Evolutionary conservation across 768 basidiomycete genomes (phyloP).

Genomic region (Collybia mongolica): DNA sequence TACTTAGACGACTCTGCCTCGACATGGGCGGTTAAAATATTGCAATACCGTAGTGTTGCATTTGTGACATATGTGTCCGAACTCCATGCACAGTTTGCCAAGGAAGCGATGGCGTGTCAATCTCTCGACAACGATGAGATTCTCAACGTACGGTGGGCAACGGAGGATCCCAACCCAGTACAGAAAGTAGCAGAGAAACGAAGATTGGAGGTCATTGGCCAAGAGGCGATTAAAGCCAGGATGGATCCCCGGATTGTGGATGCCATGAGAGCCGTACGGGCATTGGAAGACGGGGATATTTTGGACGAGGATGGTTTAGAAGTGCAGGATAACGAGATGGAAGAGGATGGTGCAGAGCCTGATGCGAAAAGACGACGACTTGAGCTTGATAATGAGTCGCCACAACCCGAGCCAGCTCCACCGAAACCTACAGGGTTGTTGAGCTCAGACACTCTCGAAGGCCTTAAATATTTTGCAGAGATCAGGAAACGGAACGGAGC

Average conservation of each 20-base stretch:
- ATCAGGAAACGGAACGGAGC: conserved; percentile 69
- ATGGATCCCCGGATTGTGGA: conserved; percentile 90
- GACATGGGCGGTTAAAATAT: conserved; percentile 66
- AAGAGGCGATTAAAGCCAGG: conserved; percentile 78
- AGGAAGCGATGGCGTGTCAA: conserved; percentile 99
- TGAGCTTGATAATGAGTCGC: conserved; percentile 18
- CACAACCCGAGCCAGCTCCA: conserved; percentile 27
- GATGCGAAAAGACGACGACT: conserved; percentile 36
- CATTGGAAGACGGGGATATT: conserved; percentile 79
- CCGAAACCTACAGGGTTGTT: conserved; percentile 59
- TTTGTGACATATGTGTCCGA: conserved; percentile 95
- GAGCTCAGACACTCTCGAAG: conserved; percentile 82
- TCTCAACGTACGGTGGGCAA: conserved; percentile 98
- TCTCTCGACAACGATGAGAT: conserved; percentile 97
- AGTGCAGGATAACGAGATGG: conserved; percentile 30
- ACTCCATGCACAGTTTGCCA: conserved; percentile 89
- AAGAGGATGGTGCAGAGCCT: conserved; percentile 28
- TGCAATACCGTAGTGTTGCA: conserved; percentile 93
- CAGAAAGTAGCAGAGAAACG: conserved; percentile 85
- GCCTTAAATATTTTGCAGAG: conserved; percentile 88
- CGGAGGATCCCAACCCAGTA: conserved; percentile 95
- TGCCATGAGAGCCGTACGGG: conserved; percentile 82
- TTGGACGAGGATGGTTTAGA: conserved; percentile 39
- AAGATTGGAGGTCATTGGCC: conserved; percentile 80
- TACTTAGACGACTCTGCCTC: conserved; percentile 24